Conservation (phyloP, 371 early-diverging fungal genomes). For the Parasitella parasitica region DNA sequence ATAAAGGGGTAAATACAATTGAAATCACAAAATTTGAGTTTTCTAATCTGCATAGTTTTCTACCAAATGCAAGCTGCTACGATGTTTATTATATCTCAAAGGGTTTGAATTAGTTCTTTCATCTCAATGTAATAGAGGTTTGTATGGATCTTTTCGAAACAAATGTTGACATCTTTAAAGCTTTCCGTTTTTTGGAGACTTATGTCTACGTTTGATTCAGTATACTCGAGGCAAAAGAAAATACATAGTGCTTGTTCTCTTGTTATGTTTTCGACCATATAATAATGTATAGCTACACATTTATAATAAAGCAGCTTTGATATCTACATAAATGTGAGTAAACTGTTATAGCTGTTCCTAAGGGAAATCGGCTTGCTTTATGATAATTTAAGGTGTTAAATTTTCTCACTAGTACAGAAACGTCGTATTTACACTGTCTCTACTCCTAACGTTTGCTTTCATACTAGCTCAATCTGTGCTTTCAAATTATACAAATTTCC, state of each 20-base stretch:
- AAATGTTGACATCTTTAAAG: constrained; percentile 19
- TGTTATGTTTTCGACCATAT: not conserved
- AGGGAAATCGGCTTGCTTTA: too few species aligned
- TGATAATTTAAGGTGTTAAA: too few species aligned
- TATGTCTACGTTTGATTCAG: constrained; percentile 3
- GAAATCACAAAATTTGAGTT: not conserved
- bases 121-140: constrained; percentile 13
- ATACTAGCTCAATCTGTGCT: too few species aligned
- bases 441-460: too few species aligned
- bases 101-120: constrained; percentile 20
- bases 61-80: constrained; percentile 3
- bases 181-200: constrained; percentile 6
- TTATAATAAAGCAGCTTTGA: too few species aligned
- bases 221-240: constrained; percentile 7
- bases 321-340: too few species aligned
- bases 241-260: not conserved
- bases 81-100: constrained; percentile 19
- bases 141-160: constrained; percentile 17
- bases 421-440: too few species aligned
- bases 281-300: too few species aligned
- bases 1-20: constrained; percentile 13
- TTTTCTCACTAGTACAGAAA: too few species aligned
- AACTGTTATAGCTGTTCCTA: too few species aligned
- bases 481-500: too few species aligned
- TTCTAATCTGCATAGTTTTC: not conserved